A percentile compares a stretch with the other conserved stretches of the same genome.
These are phyloP conservation scores for Musa troglodytarum DNA, from an alignment of 176 grass and related monocot genomes.

Conservation along the genomic window DNA sequence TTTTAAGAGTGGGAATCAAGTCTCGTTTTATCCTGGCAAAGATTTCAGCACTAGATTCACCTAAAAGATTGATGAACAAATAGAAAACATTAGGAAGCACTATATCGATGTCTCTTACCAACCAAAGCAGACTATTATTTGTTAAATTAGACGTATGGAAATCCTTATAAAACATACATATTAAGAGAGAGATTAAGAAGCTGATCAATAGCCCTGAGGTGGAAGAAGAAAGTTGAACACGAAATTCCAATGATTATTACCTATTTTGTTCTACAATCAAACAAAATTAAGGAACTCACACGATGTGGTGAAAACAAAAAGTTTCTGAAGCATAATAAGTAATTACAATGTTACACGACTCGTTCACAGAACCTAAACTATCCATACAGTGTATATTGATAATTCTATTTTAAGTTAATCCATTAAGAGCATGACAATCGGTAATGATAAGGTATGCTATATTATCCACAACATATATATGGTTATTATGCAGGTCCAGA, in stretches of 20 bases:
- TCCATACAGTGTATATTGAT: no score
- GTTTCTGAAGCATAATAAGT: background rate
- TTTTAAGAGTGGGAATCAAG: slow-evolving; percentile 65
- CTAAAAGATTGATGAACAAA: slow-evolving; percentile 33
- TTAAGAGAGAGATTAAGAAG: background rate
- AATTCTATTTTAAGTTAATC: no score
- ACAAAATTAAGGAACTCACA: background rate
- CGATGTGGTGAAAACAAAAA: background rate
- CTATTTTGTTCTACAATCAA: background rate
- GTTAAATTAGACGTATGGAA: background rate
- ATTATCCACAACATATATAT: no score
- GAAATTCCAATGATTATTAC: background rate
- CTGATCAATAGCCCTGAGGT: no score
- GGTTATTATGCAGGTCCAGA: no score
- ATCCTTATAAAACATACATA: background rate
- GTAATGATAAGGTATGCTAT: no score
- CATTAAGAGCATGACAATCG: no score
- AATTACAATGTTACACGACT: background rate
- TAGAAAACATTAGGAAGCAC: slow-evolving; percentile 6
- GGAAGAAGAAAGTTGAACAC: no score
- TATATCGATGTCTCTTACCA: no score
- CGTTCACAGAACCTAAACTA: background rate
- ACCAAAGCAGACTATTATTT: background rate
- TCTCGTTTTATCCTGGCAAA: slow-evolving; percentile 88
- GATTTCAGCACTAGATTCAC: slow-evolving; percentile 63